Percentiles rank a stretch among this genome's conserved stretches.
phyloP scores from a whole-genome alignment of 176 grass and related monocot genomes.

The Bromus sterilis region DNA sequence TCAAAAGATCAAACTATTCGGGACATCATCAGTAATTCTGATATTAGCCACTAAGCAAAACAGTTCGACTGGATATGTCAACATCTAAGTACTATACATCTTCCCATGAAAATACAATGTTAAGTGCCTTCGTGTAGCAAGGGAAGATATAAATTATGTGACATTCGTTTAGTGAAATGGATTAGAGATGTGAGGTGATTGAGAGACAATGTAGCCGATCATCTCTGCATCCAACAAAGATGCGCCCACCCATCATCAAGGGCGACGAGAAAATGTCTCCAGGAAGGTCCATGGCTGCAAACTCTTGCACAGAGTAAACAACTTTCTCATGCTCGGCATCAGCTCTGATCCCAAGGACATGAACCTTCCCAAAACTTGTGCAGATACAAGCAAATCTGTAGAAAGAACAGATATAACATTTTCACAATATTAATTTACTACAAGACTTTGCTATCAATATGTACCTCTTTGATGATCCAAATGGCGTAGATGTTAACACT shows the following conservation, averaged over 20 bases:
- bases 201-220: slow-evolving; percentile 62
- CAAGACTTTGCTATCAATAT: not conserved
- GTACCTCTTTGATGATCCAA: slow-evolving; percentile 54
- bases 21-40: not conserved
- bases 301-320: slow-evolving; percentile 28
- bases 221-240: slow-evolving; percentile 90
- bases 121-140: not conserved
- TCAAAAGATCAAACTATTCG: not conserved
- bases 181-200: slow-evolving; percentile 12
- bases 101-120: not conserved
- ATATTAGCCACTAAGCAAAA: not conserved
- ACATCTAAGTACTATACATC: not conserved
- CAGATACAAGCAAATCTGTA: slow-evolving; percentile 73
- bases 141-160: not conserved
- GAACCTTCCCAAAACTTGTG: slow-evolving; percentile 74
- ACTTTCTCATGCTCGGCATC: slow-evolving; percentile 21
- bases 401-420: not conserved
- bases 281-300: slow-evolving; percentile 48
- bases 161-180: not conserved
- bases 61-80: not conserved
- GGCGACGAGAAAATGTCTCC: slow-evolving; percentile 87
- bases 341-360: slow-evolving; percentile 54
- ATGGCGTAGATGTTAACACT: slow-evolving; percentile 36
- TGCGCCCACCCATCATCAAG: slow-evolving; percentile 75
- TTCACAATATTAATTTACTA: not conserved